Evolutionary conservation across 768 basidiomycete genomes (phyloP).

Genomic region (Tephrocybe sp.): DNA sequence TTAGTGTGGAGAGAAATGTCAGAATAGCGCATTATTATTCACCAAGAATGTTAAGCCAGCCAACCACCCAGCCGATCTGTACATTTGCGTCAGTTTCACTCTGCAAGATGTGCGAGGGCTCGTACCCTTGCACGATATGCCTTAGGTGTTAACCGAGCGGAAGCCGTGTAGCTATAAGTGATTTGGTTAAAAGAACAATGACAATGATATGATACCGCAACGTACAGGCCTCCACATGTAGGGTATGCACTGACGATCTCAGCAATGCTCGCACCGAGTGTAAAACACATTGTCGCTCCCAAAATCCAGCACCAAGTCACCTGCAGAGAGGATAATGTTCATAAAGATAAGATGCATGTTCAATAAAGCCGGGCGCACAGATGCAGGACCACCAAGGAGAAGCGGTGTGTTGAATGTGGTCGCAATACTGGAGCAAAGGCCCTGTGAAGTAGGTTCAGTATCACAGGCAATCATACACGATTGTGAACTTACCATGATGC

Average conservation of each 20-base stretch:
- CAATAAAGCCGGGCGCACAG: slow-evolving; percentile 38
- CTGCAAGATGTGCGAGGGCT: background rate
- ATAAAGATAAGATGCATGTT: background rate
- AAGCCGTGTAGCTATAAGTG: slow-evolving; percentile 66
- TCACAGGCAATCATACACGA: background rate
- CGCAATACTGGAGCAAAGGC: slow-evolving; percentile 73
- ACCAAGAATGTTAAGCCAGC: slow-evolving; percentile 84
- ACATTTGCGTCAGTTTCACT: background rate
- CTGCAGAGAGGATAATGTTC: slow-evolving; percentile 21
- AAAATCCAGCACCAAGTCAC: slow-evolving; percentile 77
- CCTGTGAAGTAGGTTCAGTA: slow-evolving; percentile 32
- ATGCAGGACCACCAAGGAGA: slow-evolving; percentile 66
- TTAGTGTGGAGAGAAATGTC: background rate
- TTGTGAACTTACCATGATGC: slow-evolving; percentile 57
- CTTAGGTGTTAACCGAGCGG: slow-evolving; percentile 69
- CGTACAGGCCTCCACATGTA: slow-evolving; percentile 71
- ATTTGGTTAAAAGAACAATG: background rate
- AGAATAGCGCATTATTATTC: slow-evolving; percentile 6
- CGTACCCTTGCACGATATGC: slow-evolving; percentile 61
- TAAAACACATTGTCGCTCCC: slow-evolving; percentile 72
- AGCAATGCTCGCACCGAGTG: slow-evolving; percentile 70
- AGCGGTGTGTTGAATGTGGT: slow-evolving; percentile 80
- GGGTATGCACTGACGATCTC: slow-evolving; percentile 79
- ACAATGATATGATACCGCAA: slow-evolving; percentile 10
- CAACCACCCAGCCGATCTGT: slow-evolving; percentile 75